Conservation (phyloP, 139 green algal species). For the Chlorella sp. region DNA sequence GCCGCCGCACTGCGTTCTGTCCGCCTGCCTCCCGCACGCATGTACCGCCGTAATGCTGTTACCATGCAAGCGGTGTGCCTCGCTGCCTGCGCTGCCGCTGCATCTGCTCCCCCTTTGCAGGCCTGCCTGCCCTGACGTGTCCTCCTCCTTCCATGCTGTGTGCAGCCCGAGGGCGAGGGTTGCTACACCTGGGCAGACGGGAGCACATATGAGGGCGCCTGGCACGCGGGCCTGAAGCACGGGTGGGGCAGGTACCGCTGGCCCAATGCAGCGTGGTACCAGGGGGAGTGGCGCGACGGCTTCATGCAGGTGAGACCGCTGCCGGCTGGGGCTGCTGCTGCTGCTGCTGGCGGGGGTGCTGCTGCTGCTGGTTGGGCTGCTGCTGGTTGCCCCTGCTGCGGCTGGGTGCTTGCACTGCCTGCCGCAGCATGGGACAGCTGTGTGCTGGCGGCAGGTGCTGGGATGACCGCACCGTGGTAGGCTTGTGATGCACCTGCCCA, state of each 20-base stretch:
- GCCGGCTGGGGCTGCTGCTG: not conserved
- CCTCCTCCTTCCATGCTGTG: too few species aligned
- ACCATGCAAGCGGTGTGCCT: too few species aligned
- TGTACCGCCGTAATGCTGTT: too few species aligned
- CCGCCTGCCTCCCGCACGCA: too few species aligned
- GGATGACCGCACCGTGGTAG: too few species aligned
- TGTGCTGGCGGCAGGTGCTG: too few species aligned
- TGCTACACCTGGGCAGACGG: slow-evolving; percentile 80
- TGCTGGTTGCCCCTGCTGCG: too few species aligned
- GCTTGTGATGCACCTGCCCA: too few species aligned
- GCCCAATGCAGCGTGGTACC: slow-evolving; percentile 73
- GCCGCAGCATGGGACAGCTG: too few species aligned
- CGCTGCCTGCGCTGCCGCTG: not conserved
- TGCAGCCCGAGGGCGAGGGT: slow-evolving; percentile 78
- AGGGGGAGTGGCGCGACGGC: slow-evolving; percentile 80
- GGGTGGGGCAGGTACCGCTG: slow-evolving; percentile 80
- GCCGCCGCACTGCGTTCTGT: too few species aligned
- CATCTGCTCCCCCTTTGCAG: not conserved
- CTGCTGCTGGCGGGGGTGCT: not conserved
- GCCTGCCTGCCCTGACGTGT: not conserved
- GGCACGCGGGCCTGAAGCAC: slow-evolving; percentile 75
- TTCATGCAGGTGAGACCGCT: slow-evolving; percentile 61
- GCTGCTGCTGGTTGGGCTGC: too few species aligned
- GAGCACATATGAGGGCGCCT: slow-evolving; percentile 75
- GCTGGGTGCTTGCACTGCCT: too few species aligned